Evolutionary conservation across 495 filamentous ascomycete genomes (phyloP), one percentile per base, ranked within the genome.

Genomic region (Podospora australis): DNA sequence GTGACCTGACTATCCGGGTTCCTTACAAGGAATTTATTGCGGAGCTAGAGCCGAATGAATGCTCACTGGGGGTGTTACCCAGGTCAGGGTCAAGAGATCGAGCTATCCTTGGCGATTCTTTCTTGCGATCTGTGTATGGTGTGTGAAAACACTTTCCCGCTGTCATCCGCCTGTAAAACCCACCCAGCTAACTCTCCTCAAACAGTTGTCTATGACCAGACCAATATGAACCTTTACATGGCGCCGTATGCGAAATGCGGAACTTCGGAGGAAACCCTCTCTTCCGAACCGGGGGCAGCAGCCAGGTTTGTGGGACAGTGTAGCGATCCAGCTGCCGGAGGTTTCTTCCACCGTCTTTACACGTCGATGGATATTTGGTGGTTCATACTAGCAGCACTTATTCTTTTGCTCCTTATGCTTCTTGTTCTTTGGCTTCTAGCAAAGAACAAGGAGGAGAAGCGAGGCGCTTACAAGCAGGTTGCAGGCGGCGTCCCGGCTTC

Each of bases 21-120:
- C 70, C 73, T 6, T 70, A 83, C 1, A 73, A 70, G 26, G 66
- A 71, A 48, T 67, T 70, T 20, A 65, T 75, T 32, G 68, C 76
- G 36, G 59, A 70, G 26, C 55, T 68, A 6, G 73, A 76, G 16
- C 68, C 68, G 8, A 64, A 69, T 13, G 57, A 59, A 58, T 29
- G 70, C 77, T n/a, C 89, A 81, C 57, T 73, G 74, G 49, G 79
- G 84, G 45, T 85, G 83, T 17, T 83, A 90, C 57, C 73, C 70
- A 29, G 75, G 81, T 7, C 78, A 79, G 26, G 24, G 23, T 77
- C 75, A 5, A 59, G 74, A 17, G 74, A 74, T 35, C 62, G 43
- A 9, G 49, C 72, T 20, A 77, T 94, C 4, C 71, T 96, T 24
- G 90, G 90, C 4, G 90, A 95, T 62, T 94, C 90, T 0, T 94